Base-by-base conservation (phyloP, 2,329 filamentous ascomycete species). In the Pseudomassariella vexata region DNA sequence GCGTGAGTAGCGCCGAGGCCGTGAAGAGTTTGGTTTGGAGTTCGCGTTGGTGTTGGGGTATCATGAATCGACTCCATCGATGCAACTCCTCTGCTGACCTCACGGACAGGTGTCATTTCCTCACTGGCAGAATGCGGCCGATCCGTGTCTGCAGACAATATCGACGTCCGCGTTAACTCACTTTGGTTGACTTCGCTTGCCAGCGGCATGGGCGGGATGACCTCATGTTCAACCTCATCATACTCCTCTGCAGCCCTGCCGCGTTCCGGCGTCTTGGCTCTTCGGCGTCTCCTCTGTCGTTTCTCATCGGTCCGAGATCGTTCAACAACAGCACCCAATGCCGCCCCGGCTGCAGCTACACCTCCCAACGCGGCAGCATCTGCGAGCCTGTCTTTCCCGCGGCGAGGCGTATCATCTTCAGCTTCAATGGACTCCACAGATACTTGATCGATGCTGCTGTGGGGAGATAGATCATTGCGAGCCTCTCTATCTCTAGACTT, bases 111-210 rank as follows among this genome's bases (percentile, higher is more conserved):
- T 2, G 68, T 71, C 48, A 60, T 67, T 59, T 73, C 74, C 47
- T 73, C 79, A 48, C 70, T 81, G 15, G 80, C 77, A 12, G 83
- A 85, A 28, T 73, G 70, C 11, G 85, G 82, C 31, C 79, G 68
- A 42, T 86, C 85, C 0, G 85, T 85, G 18, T 84, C 79, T 19
- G 85, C 84, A 5, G 89, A 92, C 12, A 92, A 62, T 33, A 96
- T 85, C 0, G 90, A 95, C 11, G 83, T 83, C 46, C 90, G 74
- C 1, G 90, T 96, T 34, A 95, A 60, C 31, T 95, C 89, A 0
- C 90, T 94, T 24, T 84, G 77, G 43, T 85, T 83, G 36, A 94
- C 76, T 35, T 87, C 85, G 57, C 89, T 95, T 57, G 84, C 82
- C 40, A 95, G 70, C 3, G 90, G 90, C 82, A 95, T 87, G 5